A percentile compares a stretch with the other conserved stretches of the same genome.
These are phyloP conservation scores for Colletotrichum abscissum DNA, from an alignment of 2,329 filamentous ascomycete species.

Conservation along the genomic window DNA sequence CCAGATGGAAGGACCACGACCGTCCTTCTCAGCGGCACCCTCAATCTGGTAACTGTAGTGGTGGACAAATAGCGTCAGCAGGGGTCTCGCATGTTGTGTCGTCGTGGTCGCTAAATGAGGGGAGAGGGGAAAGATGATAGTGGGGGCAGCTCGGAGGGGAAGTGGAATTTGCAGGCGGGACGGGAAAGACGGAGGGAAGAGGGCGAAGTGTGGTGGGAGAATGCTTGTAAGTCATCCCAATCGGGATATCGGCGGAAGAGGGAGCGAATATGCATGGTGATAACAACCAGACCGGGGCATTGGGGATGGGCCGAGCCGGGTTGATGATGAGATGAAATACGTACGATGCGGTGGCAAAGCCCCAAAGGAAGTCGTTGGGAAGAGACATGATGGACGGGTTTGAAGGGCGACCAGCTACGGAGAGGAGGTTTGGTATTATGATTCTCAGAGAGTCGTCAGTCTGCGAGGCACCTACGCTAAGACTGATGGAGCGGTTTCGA, in stretches of 20 bases:
- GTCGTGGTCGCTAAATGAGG: slow-evolving; percentile 11
- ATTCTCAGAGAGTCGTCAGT: not conserved
- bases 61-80: slow-evolving; percentile 17
- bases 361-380: slow-evolving; percentile 80
- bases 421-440: not conserved
- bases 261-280: slow-evolving; percentile 20
- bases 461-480: not conserved
- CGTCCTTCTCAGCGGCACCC: slow-evolving; percentile 79
- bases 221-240: slow-evolving; percentile 27
- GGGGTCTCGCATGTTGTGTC: slow-evolving; percentile 13
- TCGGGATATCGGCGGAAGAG: slow-evolving; percentile 22
- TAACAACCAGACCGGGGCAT: not conserved
- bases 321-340: slow-evolving; percentile 41
- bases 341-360: slow-evolving; percentile 82
- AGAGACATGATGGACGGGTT: slow-evolving; percentile 61
- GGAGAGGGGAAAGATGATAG: not conserved
- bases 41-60: slow-evolving; percentile 84
- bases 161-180: slow-evolving; percentile 9
- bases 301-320: slow-evolving; percentile 1
- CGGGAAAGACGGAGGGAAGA: slow-evolving; percentile 27
- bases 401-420: not conserved
- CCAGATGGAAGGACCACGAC: slow-evolving; percentile 87
- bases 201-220: slow-evolving; percentile 9
- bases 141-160: not conserved
- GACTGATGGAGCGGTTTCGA: not conserved